These are phyloP conservation scores for Chlamydomonas schloesseri DNA, from an alignment of 139 green algal genomes.

Conservation along the genomic window DNA sequence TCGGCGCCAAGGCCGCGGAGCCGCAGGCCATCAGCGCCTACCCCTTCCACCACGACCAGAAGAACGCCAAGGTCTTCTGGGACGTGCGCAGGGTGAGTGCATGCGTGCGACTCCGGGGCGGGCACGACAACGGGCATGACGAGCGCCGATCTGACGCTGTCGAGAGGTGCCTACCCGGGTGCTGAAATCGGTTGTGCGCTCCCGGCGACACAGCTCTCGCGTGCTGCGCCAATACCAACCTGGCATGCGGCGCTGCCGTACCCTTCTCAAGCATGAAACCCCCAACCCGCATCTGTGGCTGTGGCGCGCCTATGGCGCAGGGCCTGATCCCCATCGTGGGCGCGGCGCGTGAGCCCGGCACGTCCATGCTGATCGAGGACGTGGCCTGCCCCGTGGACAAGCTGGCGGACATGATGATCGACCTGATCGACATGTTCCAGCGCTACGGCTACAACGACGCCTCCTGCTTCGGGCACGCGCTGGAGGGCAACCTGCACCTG, in stretches of 20 bases:
- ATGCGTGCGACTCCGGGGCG: too few relatives aligned
- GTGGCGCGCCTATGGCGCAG: too few relatives aligned
- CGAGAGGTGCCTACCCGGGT: too few relatives aligned
- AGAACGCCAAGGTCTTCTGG: constrained; percentile 92
- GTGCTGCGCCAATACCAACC: too few relatives aligned
- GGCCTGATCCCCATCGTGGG: constrained; percentile 98
- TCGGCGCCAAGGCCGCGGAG: constrained; percentile 74
- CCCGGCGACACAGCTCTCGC: too few relatives aligned
- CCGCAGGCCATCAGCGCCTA: constrained; percentile 78
- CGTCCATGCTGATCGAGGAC: constrained; percentile 97
- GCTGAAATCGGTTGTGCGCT: too few relatives aligned
- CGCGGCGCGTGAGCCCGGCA: constrained; percentile 89
- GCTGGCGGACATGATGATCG: constrained; percentile 95
- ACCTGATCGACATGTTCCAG: constrained; percentile 96
- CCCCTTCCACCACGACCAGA: constrained; percentile 86
- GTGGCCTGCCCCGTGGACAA: constrained; percentile 97
- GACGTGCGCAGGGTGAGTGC: constrained; percentile 90
- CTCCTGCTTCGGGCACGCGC: constrained; percentile 96
- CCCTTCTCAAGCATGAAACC: too few relatives aligned
- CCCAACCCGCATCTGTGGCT: too few relatives aligned
- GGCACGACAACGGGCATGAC: too few relatives aligned
- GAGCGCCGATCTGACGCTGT: too few relatives aligned
- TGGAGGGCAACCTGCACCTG: constrained; percentile 98
- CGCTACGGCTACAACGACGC: constrained; percentile 91
- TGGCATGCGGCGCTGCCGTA: too few relatives aligned